Evolutionary conservation across 1,284 basidiomycete genomes (phyloP).

Genomic region (Limonomyces culmigenus): DNA sequence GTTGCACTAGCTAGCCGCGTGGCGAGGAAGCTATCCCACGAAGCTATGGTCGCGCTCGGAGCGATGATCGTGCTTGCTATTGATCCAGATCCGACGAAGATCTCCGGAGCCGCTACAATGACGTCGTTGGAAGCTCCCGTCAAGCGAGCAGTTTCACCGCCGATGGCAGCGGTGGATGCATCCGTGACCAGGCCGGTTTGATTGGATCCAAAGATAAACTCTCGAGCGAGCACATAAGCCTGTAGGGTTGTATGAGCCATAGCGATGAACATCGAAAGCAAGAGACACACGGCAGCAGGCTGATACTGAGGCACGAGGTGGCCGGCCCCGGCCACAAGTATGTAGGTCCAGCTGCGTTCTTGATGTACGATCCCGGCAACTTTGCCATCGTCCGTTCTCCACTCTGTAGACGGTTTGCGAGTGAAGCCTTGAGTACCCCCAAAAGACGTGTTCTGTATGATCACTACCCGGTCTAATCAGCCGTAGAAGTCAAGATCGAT

Average conservation of each 20-base stretch:
- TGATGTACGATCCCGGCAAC: conserved; percentile 57
- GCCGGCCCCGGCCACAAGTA: conserved; percentile 35
- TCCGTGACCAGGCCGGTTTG: conserved; percentile 28
- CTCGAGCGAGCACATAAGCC: conserved; percentile 37
- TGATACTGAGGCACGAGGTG: conserved; percentile 34
- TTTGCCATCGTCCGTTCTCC: conserved; percentile 37
- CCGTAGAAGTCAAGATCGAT: background rate
- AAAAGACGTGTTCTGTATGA: conserved; percentile 63
- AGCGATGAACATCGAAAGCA: background rate
- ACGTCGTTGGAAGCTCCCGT: no score
- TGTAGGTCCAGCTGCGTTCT: conserved; percentile 53
- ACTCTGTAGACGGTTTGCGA: conserved; percentile 37
- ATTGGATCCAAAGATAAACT: conserved; percentile 41
- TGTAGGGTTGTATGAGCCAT: conserved; percentile 9
- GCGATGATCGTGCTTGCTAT: no score
- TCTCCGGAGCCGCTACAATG: no score
- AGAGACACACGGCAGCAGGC: conserved; percentile 30
- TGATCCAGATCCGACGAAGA: no score
- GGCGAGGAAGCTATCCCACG: no score
- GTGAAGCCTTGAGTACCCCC: conserved; percentile 48
- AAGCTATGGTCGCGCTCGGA: no score
- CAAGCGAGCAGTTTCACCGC: no score
- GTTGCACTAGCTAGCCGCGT: no score
- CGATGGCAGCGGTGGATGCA: conserved; percentile 7
- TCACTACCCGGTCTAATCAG: conserved; percentile 20